phyloP scores from a whole-genome alignment of 768 basidiomycete genomes.

The Auricularia sp. region DNA sequence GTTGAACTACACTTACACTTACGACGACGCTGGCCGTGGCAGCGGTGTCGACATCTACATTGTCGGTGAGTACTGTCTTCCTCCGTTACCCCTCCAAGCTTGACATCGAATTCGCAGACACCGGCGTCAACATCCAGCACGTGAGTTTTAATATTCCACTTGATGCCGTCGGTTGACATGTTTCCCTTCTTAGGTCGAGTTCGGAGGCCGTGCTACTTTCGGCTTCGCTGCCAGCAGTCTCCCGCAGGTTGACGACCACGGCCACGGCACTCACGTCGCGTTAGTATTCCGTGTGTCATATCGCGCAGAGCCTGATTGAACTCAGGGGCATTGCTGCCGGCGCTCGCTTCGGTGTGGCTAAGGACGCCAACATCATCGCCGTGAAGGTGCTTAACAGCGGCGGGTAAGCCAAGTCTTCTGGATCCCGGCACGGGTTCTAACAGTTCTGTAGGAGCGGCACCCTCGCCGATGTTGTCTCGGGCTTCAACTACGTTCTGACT shows the following conservation, averaged over 20 bases:
- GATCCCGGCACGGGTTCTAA: not conserved
- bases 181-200: constrained; percentile 20
- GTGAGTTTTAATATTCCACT: constrained; percentile 3
- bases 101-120: constrained; percentile 58
- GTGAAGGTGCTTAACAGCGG: constrained; percentile 33
- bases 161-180: not conserved
- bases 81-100: too few species aligned
- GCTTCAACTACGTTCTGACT: constrained; percentile 24
- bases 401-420: constrained; percentile 15
- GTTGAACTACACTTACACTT: constrained; percentile 23
- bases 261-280: constrained; percentile 33
- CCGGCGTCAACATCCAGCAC: constrained; percentile 25
- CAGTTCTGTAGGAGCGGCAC: constrained; percentile 1
- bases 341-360: constrained; percentile 27
- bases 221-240: constrained; percentile 28
- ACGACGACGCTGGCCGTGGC: constrained; percentile 22
- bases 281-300: not conserved
- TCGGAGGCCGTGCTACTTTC: constrained; percentile 34
- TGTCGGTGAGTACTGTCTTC: constrained; percentile 15
- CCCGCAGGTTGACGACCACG: constrained; percentile 52
- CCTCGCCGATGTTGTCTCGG: constrained; percentile 16
- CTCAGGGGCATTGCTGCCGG: constrained; percentile 16
- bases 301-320: not conserved
- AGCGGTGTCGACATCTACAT: constrained; percentile 33
- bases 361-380: constrained; percentile 27